Evolutionary conservation across 2,329 filamentous ascomycete species (phyloP).

Genomic region (Fusarium penzigii): DNA sequence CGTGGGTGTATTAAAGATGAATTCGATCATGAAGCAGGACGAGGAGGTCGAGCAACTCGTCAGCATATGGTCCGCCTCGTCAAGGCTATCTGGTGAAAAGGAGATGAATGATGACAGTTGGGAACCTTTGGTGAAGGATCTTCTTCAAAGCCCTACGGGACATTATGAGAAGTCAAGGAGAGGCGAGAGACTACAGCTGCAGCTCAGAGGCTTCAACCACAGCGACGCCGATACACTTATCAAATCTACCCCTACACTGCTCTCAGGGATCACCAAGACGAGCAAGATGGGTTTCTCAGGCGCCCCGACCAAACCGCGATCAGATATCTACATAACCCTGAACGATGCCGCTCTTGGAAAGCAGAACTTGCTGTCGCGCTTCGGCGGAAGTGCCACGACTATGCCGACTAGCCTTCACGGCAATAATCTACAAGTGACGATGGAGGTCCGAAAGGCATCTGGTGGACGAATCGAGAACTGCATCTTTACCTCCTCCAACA

Average conservation of each 20-base stretch:
- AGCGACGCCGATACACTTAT: constrained; percentile 79
- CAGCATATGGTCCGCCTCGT: constrained; percentile 71
- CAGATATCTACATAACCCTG: constrained; percentile 92
- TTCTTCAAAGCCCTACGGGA: constrained; percentile 73
- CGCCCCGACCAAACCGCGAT: constrained; percentile 82
- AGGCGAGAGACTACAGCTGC: constrained; percentile 77
- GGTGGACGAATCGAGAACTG: constrained; percentile 86
- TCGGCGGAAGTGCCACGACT: constrained; percentile 72
- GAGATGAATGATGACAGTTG: constrained; percentile 63
- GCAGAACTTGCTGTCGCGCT: constrained; percentile 70
- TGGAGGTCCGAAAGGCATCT: constrained; percentile 79
- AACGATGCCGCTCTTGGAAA: constrained; percentile 76
- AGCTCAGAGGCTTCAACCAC: constrained; percentile 75
- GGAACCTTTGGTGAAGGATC: constrained; percentile 69
- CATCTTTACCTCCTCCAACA: constrained; percentile 85
- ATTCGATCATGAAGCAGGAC: constrained; percentile 69
- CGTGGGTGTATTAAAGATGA: constrained; percentile 75
- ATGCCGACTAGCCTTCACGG: constrained; percentile 63
- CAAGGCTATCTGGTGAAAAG: constrained; percentile 55
- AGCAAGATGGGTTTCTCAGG: constrained; percentile 92
- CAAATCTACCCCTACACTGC: constrained; percentile 81
- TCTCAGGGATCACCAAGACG: constrained; percentile 79
- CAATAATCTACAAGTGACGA: constrained; percentile 79
- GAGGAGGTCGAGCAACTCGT: constrained; percentile 76
- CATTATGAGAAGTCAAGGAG: constrained; percentile 72